Conservation (phyloP, 768 basidiomycete genomes). For the Amanita rubescens region DNA sequence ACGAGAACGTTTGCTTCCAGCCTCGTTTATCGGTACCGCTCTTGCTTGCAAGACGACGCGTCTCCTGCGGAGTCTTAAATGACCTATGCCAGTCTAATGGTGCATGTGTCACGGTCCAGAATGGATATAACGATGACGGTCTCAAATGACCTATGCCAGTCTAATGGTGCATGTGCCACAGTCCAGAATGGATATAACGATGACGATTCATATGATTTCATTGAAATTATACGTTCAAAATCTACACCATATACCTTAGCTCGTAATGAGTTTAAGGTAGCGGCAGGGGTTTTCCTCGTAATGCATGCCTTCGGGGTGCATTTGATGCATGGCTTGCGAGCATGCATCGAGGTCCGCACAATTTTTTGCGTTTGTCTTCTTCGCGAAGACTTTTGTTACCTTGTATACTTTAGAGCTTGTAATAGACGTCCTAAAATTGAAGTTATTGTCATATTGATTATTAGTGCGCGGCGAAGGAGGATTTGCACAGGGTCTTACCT, state of each 20-base stretch:
- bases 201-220: not conserved
- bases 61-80: too few relatives aligned
- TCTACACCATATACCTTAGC: not conserved
- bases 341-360: slow-evolving; percentile 15
- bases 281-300: not conserved
- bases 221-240: not conserved
- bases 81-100: not conserved
- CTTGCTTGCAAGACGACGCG: too few relatives aligned
- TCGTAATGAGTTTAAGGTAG: not conserved
- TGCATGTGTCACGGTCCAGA: not conserved
- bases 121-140: not conserved
- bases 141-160: not conserved
- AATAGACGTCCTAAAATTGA: too few relatives aligned
- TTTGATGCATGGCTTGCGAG: not conserved
- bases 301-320: not conserved
- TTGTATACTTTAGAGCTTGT: too few relatives aligned
- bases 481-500: too few relatives aligned
- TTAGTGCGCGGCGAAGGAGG: too few relatives aligned
- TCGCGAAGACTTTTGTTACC: slow-evolving; percentile 20
- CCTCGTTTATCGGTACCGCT: too few relatives aligned
- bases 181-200: not conserved
- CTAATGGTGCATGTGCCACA: not conserved
- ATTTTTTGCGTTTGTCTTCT: slow-evolving; percentile 28
- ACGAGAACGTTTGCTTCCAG: too few relatives aligned
- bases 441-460: too few relatives aligned